phyloP scores from a whole-genome alignment of 2,329 filamentous ascomycete genomes.

The Magnaporthales sp. region DNA sequence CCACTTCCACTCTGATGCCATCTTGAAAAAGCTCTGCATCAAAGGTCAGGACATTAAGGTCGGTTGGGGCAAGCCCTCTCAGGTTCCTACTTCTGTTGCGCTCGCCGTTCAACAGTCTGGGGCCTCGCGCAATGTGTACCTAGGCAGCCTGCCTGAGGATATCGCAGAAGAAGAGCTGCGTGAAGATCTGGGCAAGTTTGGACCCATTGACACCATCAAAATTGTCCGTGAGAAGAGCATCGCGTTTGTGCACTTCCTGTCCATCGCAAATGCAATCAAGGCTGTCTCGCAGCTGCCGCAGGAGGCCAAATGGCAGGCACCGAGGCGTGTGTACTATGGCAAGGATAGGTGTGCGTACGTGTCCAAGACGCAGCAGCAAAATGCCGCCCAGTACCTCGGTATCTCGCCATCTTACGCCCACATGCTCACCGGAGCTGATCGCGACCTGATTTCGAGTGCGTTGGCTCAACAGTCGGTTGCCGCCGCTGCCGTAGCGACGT shows the following conservation, averaged over 20 bases:
- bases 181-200: slow-evolving; percentile 93
- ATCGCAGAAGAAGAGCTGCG: slow-evolving; percentile 85
- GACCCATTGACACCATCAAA: slow-evolving; percentile 94
- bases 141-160: slow-evolving; percentile 88
- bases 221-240: slow-evolving; percentile 97
- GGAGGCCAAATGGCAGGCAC: slow-evolving; percentile 93
- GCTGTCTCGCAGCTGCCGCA: slow-evolving; percentile 93
- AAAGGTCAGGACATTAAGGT: slow-evolving; percentile 99
- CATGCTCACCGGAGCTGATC: slow-evolving; percentile 90
- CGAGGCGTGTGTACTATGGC: slow-evolving; percentile 93
- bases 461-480: slow-evolving; percentile 96
- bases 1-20: slow-evolving; percentile 98
- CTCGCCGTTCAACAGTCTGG: slow-evolving; percentile 95
- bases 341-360: slow-evolving; percentile 98
- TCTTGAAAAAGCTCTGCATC: slow-evolving; percentile 98
- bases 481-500: slow-evolving; percentile 91
- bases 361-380: slow-evolving; percentile 98
- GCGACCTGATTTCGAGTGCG: slow-evolving; percentile 92
- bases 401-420: slow-evolving; percentile 96
- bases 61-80: slow-evolving; percentile 97
- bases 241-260: slow-evolving; percentile 94
- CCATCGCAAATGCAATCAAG: slow-evolving; percentile 97
- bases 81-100: slow-evolving; percentile 95
- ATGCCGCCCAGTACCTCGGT: slow-evolving; percentile 93
- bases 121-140: slow-evolving; percentile 92